Base-by-base conservation (phyloP, 306 rosid genomes). In the Cicer chorassanicum region DNA sequence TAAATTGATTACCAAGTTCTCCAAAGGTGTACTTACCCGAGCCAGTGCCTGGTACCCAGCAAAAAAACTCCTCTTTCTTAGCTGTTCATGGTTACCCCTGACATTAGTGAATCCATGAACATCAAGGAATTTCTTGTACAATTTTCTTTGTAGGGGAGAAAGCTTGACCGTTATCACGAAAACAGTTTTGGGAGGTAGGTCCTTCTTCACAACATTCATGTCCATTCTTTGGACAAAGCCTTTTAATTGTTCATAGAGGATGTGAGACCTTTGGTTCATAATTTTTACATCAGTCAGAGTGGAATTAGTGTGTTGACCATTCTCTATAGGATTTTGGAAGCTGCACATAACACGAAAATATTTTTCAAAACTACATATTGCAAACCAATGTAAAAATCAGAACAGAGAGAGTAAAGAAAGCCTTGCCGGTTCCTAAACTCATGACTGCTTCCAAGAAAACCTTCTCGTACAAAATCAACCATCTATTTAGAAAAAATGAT, bases 381-480 rank as follows among this genome's bases (percentile, higher is more conserved):
- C 16, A 79, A 49, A 69, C 16, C 56, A 48, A 21, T 60, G 76
- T 34, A 48, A 53, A 55, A 76, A 19, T n/a, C 68, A 61, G 64
- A 81, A 63, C 29, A 71, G 45, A 38, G 50, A 70, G 54, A 74
- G 81, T 50, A 66, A 85, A 60, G 66, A 72, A 79, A 87, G 77
- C 78, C 86, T 81, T 81, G 64, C 99, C 99, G 99, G 73, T 94
- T 94, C 76, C 99, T 83, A 88, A 94, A 94, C 82, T 94, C 99
- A 70, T 94, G 97, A 80, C 99, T 94, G 90, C 97, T 92, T 86
- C 99, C 99, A 65, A 94, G 95, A 83, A 91, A 94, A 72, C 99
- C 97, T 83, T 94, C 99, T 79, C 99, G 86, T 55, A 94, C 99
- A 92, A 94, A 94, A 85, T 94, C 99, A 87, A 94, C 99, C 99